A percentile compares a stretch with the other conserved stretches of the same genome.
Conservation (phyloP, 192 early-diverging fungal species). For the Oehlia diaphana region DNA sequence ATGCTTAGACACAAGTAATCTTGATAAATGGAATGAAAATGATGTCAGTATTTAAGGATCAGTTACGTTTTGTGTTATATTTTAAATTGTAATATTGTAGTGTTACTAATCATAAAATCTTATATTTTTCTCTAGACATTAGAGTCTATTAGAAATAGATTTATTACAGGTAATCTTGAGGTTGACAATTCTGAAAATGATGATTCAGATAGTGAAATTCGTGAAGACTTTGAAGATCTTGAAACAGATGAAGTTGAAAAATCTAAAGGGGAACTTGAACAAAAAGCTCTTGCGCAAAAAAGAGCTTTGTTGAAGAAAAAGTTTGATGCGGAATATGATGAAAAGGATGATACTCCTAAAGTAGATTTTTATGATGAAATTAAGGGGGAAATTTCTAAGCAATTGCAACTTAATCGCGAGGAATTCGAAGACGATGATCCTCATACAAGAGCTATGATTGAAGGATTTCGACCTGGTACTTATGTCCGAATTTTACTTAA, state of each 20-base stretch:
- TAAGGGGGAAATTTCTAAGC: conserved; percentile 87
- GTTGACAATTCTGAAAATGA: conserved; percentile 46
- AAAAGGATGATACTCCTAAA: conserved; percentile 55
- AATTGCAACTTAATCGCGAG: conserved; percentile 75
- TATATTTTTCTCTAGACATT: conserved; percentile 37
- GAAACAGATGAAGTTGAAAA: conserved; percentile 55
- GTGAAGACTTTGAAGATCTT: conserved; percentile 79
- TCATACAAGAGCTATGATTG: conserved; percentile 72
- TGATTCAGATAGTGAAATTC: conserved; percentile 57
- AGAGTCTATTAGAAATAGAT: conserved; percentile 71
- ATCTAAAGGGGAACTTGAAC: conserved; percentile 57
- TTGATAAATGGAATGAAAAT: conserved; percentile 71
- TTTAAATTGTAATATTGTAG: too few relatives aligned
- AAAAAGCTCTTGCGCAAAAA: conserved; percentile 72
- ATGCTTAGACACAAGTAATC: conserved; percentile 52
- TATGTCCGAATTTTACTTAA: conserved; percentile 92
- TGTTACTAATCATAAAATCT: background rate
- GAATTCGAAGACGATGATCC: conserved; percentile 89
- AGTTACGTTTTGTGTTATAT: background rate
- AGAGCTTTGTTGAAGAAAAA: conserved; percentile 91
- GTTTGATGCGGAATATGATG: conserved; percentile 91
- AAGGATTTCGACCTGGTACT: conserved; percentile 90
- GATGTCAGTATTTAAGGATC: conserved; percentile 41
- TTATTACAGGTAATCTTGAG: conserved; percentile 70
- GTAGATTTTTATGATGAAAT: conserved; percentile 84